A percentile compares a stretch with the other conserved stretches of the same genome.
phyloP scores from a whole-genome alignment of 2,329 filamentous ascomycete species.

The Fusarium coffeatum region DNA sequence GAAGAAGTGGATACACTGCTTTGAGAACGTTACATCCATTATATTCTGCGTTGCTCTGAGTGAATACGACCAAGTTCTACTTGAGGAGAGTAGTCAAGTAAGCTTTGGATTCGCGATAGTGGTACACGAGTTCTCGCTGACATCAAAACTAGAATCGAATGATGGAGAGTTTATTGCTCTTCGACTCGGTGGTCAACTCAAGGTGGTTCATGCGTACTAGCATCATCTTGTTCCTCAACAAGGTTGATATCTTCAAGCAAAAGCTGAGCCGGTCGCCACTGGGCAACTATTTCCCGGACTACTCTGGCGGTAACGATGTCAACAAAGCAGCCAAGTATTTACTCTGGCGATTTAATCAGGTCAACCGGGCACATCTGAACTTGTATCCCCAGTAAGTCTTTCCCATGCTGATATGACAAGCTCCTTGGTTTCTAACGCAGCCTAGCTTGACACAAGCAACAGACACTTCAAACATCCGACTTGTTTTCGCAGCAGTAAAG shows the following conservation, averaged over 20 bases:
- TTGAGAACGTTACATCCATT: conserved; percentile 99
- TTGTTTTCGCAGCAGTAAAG: conserved; percentile 98
- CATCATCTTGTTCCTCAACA: conserved; percentile 98
- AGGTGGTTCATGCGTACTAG: conserved; percentile 99
- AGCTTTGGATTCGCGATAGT: conserved; percentile 5
- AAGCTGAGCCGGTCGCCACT: conserved; percentile 91
- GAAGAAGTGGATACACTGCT: conserved; percentile 99
- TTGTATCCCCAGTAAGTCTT: conserved; percentile 91
- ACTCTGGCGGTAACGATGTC: conserved; percentile 96
- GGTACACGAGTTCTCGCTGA: conserved; percentile 8
- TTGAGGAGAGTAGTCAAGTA: conserved; percentile 96
- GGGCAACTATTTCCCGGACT: conserved; percentile 96
- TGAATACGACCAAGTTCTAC: conserved; percentile 96
- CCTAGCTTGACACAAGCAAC: conserved; percentile 94
- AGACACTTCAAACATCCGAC: conserved; percentile 96
- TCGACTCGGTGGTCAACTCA: conserved; percentile 98
- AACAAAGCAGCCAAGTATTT: conserved; percentile 98
- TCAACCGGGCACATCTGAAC: conserved; percentile 95
- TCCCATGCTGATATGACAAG: not conserved
- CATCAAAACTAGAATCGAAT: conserved; percentile 85
- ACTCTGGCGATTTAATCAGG: conserved; percentile 98
- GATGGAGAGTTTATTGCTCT: conserved; percentile 97
- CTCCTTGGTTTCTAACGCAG: conserved; percentile 30
- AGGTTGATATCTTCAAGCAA: conserved; percentile 97
- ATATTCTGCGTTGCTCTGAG: conserved; percentile 98